Conservation (phyloP, 164 flowering plant species). For the Berberis vulgaris region DNA sequence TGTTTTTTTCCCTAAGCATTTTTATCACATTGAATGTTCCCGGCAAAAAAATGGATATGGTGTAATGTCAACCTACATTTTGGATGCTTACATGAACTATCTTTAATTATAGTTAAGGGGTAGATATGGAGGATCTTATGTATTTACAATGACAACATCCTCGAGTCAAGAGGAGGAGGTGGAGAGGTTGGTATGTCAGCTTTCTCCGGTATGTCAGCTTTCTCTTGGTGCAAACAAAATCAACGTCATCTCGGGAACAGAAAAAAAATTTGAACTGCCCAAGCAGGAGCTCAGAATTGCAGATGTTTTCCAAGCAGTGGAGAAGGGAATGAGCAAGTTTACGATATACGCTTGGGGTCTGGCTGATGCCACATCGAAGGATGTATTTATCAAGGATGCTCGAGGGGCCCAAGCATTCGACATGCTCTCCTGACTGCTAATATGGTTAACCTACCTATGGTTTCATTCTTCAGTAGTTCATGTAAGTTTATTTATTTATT, state of each 20-base stretch:
- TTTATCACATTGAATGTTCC: not conserved
- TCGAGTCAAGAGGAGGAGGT: slow-evolving; percentile 65
- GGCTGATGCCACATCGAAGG: slow-evolving; percentile 89
- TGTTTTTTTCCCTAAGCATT: not conserved
- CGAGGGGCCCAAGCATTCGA: slow-evolving; percentile 42
- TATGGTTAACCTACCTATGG: too few relatives aligned
- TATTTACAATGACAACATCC: slow-evolving; percentile 87
- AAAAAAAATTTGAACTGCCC: slow-evolving; percentile 83
- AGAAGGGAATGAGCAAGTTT: slow-evolving; percentile 65
- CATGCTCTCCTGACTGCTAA: slow-evolving; percentile 22
- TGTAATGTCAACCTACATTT: not conserved
- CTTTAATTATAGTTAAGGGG: slow-evolving; percentile 62
- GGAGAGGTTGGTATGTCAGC: slow-evolving; percentile 38
- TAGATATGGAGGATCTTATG: slow-evolving; percentile 88
- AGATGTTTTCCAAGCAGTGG: slow-evolving; percentile 76
- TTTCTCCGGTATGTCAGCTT: slow-evolving; percentile 51
- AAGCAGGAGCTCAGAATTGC: slow-evolving; percentile 72
- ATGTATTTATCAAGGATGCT: slow-evolving; percentile 94
- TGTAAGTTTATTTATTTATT: too few relatives aligned
- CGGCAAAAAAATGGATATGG: not conserved
- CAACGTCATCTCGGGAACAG: slow-evolving; percentile 75
- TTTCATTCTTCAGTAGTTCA: too few relatives aligned
- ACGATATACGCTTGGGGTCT: slow-evolving; percentile 89
- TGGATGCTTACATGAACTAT: not conserved
- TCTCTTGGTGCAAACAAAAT: slow-evolving; percentile 59